These are phyloP conservation scores for Pleurotus tuber-regium DNA, from an alignment of 768 basidiomycete genomes.

Conservation along the genomic window DNA sequence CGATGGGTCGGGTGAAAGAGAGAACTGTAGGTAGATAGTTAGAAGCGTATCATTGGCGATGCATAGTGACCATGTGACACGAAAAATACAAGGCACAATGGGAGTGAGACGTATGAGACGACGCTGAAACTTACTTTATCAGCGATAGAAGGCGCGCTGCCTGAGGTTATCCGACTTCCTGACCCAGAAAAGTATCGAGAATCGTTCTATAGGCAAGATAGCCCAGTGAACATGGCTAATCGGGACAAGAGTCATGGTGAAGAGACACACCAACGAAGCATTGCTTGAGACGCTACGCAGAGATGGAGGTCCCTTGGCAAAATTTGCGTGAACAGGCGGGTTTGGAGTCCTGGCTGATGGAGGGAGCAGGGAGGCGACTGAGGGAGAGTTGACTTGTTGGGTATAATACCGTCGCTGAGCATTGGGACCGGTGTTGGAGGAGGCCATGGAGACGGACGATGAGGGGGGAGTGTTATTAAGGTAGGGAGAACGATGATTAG, in stretches of 20 bases:
- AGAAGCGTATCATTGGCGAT: neutral
- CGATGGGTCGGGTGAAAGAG: constrained; percentile 69
- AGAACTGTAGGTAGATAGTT: constrained; percentile 45
- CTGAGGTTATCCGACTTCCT: constrained; percentile 20
- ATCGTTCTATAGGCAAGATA: constrained; percentile 29
- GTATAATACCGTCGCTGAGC: constrained; percentile 41
- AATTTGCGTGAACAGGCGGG: constrained; percentile 38
- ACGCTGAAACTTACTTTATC: constrained; percentile 44
- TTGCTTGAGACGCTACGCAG: constrained; percentile 37
- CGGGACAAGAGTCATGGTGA: constrained; percentile 1
- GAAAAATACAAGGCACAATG: neutral
- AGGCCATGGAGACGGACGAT: constrained; percentile 9
- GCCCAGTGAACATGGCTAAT: neutral
- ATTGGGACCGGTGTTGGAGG: constrained; percentile 24
- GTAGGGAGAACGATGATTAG: constrained; percentile 14
- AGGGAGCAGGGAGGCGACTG: constrained; percentile 51
- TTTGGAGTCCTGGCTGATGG: constrained; percentile 22
- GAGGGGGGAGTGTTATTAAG: constrained; percentile 13
- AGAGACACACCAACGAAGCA: constrained; percentile 39
- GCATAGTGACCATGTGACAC: too few relatives aligned
- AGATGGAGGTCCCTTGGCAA: constrained; percentile 35
- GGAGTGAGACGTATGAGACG: constrained; percentile 4
- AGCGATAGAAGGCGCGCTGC: constrained; percentile 43
- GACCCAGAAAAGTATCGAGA: constrained; percentile 35
- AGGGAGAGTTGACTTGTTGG: constrained; percentile 40